Evolutionary conservation across 768 basidiomycete species (phyloP), one percentile per base, ranked within the genome.

Genomic region (Kwoniella botswanensis): DNA sequence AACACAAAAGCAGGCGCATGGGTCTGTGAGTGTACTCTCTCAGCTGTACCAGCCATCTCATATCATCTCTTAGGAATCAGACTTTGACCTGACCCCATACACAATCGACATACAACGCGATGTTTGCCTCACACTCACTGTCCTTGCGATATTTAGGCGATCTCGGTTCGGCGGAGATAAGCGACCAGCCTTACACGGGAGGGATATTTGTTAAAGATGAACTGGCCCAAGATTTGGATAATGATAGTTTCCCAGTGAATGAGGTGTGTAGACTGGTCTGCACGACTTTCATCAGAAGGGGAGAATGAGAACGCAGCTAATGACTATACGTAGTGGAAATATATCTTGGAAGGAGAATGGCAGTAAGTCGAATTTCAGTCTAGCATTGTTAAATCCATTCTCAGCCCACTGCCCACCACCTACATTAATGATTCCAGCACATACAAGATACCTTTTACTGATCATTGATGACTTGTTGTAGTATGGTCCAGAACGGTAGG

Each of bases 281-380:
- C 26, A 22, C 13, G 12, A 18, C 26, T 13, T 4, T 57, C 21
- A 22, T 57, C 13, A 17, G 12, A 13, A 24, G 13, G 13, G 56
- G 22, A 22, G 21, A 24, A 12, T 13, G 13, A 18, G 13, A 35
- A 22, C 1, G 9, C 21, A n/a, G 7, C 56, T 58, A 12, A 43
- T 60, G 2, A 35, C 2, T 11, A 12, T 9, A 21, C 10, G 29
- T 54, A 63, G 63, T 63, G 63, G 63, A 63, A 63, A 54, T 63
- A 63, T 15, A 63, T 63, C 44, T 54, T 63, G 13, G 63, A 63
- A 63, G 63, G 63, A 17, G 63, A 63, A 63, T 63, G 63, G 63
- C 63, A 63, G 63, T 63, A 29, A 29, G 63, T 63, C 21, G 13
- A 22, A 10, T 21, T 6, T 41, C 35, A 17, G 15, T 63, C n/a